phyloP scores from a whole-genome alignment of 441 rosid genomes.

The Corymbia calophylla region DNA sequence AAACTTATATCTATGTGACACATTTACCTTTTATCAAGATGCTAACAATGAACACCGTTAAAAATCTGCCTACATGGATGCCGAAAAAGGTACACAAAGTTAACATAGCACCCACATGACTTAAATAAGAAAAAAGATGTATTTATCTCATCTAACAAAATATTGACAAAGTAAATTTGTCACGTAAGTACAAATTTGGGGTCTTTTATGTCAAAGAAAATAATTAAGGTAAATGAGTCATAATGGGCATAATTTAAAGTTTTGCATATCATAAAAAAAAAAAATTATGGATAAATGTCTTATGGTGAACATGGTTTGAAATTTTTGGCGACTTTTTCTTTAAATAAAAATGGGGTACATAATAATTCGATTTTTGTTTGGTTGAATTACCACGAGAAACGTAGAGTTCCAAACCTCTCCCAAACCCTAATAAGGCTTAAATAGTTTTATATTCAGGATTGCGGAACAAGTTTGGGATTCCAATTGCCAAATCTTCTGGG shows the following conservation, averaged over 20 bases:
- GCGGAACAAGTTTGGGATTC: background rate
- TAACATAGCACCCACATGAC: accelerated
- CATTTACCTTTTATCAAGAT: too few relatives aligned
- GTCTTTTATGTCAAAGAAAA: too few relatives aligned
- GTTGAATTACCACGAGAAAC: background rate
- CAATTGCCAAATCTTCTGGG: background rate
- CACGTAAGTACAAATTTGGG: accelerated
- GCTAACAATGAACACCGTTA: too few relatives aligned
- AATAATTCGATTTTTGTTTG: background rate
- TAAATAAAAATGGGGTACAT: background rate
- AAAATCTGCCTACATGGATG: too few relatives aligned
- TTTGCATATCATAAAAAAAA: too few relatives aligned
- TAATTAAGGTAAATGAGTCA: too few relatives aligned
- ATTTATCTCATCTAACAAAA: too few relatives aligned
- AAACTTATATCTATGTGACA: background rate
- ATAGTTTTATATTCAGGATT: background rate
- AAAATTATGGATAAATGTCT: background rate
- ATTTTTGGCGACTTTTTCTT: background rate
- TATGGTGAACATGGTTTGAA: too few relatives aligned
- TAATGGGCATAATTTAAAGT: too few relatives aligned
- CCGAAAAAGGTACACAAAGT: too few relatives aligned
- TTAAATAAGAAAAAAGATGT: background rate
- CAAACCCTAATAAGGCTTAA: background rate
- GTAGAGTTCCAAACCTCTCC: background rate
- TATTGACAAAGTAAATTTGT: background rate